Conservation (phyloP, 257 asterid genomes). For the Misopates orontium region DNA sequence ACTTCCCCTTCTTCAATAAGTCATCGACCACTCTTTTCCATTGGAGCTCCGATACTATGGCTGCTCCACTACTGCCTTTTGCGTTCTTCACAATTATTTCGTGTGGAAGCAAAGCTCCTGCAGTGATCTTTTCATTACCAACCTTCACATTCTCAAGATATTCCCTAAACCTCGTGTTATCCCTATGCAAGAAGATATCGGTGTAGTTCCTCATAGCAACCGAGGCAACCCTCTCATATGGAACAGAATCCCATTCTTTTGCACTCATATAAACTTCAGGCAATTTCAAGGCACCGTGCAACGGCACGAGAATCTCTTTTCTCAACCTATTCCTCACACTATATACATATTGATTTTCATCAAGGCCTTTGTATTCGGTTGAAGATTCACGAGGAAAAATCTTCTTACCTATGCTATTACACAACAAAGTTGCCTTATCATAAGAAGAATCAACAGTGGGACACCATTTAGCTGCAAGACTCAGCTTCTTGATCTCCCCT, state of each 20-base stretch:
- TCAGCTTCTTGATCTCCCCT: conserved; percentile 33
- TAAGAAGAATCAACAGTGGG: conserved; percentile 58
- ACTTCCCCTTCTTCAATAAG: conserved; percentile 42
- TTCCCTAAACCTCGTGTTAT: conserved; percentile 40
- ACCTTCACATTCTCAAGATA: conserved; percentile 52
- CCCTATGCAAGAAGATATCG: conserved; percentile 38
- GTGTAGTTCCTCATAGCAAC: conserved; percentile 59
- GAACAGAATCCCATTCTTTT: conserved; percentile 43
- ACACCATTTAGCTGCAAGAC: conserved; percentile 64
- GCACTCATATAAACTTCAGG: conserved; percentile 71
- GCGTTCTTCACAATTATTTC: conserved; percentile 38
- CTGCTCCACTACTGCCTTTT: conserved; percentile 30
- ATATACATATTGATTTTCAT: conserved; percentile 44
- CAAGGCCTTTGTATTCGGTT: conserved; percentile 32
- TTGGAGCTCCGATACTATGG: conserved; percentile 52
- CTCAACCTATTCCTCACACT: conserved; percentile 53
- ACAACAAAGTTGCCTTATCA: conserved; percentile 51
- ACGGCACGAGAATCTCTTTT: conserved; percentile 58
- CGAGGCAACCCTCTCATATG: conserved; percentile 52
- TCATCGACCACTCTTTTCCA: conserved; percentile 65
- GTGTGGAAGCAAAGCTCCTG: conserved; percentile 66
- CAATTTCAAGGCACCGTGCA: conserved; percentile 47
- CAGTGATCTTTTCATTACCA: conserved; percentile 52
- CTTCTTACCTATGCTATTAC: conserved; percentile 43
- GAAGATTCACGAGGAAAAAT: conserved; percentile 41